Evolutionary conservation across 106 monocot species (phyloP).

Genomic region (Apostasia shenzhenica): DNA sequence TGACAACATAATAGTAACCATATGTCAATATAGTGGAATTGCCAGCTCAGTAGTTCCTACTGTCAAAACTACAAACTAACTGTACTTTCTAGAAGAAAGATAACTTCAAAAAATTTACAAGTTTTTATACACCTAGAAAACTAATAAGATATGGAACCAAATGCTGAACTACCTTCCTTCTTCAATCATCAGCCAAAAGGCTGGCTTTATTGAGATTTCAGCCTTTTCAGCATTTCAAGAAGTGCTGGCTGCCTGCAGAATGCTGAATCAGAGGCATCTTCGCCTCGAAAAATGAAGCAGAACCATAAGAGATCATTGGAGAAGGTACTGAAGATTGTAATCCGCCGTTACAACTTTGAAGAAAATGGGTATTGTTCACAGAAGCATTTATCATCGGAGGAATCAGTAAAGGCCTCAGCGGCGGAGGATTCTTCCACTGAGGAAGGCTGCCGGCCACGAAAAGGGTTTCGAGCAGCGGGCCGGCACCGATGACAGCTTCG

Average conservation of each 20-base stretch:
- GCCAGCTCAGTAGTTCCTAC: too few species aligned
- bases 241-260: neutral
- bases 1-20: too few species aligned
- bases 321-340: neutral
- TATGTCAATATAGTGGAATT: too few species aligned
- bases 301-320: neutral
- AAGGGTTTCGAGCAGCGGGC: conserved; percentile 28
- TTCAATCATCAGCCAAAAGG: neutral
- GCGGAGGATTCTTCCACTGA: conserved; percentile 32
- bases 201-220: neutral
- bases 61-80: too few species aligned
- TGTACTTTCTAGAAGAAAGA: too few species aligned
- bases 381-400: neutral
- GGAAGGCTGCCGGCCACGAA: conserved; percentile 35
- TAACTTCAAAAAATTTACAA: too few species aligned
- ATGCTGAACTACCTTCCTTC: too few species aligned
- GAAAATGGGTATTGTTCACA: neutral
- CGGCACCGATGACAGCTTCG: conserved; percentile 26
- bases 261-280: neutral
- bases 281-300: neutral
- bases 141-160: too few species aligned
- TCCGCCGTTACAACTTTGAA: neutral
- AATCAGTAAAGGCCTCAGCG: conserved; percentile 3
- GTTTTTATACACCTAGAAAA: too few species aligned
- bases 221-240: neutral